These are phyloP conservation scores for Calendula officinalis DNA, from an alignment of 129 eudicot genomes.

Conservation along the genomic window DNA sequence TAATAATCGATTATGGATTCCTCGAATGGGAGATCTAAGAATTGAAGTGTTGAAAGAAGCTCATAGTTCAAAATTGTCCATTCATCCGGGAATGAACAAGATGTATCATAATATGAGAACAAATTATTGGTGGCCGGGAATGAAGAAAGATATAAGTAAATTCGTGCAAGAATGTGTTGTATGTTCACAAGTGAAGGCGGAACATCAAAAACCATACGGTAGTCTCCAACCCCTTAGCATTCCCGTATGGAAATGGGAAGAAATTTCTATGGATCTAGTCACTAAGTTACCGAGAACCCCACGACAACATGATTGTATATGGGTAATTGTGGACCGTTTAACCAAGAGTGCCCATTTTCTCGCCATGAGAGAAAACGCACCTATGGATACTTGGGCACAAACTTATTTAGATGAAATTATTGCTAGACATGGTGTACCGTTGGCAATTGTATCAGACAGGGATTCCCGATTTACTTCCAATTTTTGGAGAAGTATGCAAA, in stretches of 20 bases:
- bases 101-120: not conserved
- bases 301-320: not conserved
- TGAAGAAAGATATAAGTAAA: not conserved
- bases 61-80: not conserved
- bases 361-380: not conserved
- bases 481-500: not conserved
- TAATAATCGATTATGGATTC: not conserved
- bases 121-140: too few species aligned
- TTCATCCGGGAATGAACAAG: not conserved
- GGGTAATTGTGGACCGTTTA: not conserved
- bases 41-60: not conserved
- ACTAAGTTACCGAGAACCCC: not conserved
- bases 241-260: not conserved
- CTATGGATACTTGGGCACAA: not conserved
- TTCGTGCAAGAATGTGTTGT: not conserved
- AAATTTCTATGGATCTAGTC: not conserved
- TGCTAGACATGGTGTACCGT: not conserved
- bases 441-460: not conserved
- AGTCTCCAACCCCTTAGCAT: too few species aligned
- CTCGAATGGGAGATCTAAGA: not conserved
- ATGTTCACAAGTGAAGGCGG: too few species aligned
- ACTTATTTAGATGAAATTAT: not conserved
- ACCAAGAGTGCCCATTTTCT: not conserved
- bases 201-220: too few species aligned
- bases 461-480: not conserved